Evolutionary conservation across 352 stramenopile species (phyloP).

Genomic region (Globisporangium paroecandrum): DNA sequence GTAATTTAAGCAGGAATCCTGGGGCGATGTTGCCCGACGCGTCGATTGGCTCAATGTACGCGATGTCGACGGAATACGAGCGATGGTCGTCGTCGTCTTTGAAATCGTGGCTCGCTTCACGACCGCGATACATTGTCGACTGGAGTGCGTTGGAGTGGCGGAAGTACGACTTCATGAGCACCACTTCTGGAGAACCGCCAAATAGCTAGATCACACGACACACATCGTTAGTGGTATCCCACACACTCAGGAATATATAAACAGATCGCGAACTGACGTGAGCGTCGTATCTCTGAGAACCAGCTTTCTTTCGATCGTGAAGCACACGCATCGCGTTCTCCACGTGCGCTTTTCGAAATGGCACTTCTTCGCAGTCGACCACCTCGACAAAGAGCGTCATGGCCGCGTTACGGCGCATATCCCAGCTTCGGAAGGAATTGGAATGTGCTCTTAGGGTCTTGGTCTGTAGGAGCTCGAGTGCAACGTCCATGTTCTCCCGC

Average conservation of each 20-base stretch:
- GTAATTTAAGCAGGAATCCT: not conserved
- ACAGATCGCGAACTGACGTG: not conserved
- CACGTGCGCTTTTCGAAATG: not conserved
- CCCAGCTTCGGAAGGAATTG: not conserved
- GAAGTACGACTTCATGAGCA: not conserved
- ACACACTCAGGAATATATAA: too few relatives aligned
- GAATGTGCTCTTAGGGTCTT: not conserved
- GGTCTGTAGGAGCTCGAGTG: not conserved
- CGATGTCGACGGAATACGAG: not conserved
- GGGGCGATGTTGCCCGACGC: not conserved
- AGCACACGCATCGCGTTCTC: not conserved
- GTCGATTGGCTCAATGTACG: not conserved
- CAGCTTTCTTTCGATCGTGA: not conserved
- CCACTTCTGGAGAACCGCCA: not conserved
- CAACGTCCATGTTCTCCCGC: not conserved
- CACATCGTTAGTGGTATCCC: not conserved
- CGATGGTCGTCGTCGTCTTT: not conserved
- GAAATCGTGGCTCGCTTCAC: not conserved
- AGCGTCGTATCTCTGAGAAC: not conserved
- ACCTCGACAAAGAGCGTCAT: not conserved
- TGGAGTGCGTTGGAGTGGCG: not conserved
- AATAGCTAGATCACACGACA: not conserved
- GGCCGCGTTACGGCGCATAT: not conserved
- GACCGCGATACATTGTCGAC: not conserved
- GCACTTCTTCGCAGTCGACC: constrained; percentile 2